These are phyloP conservation scores for Xanthoconium stramineum DNA, from an alignment of 768 basidiomycete genomes.

Conservation along the genomic window DNA sequence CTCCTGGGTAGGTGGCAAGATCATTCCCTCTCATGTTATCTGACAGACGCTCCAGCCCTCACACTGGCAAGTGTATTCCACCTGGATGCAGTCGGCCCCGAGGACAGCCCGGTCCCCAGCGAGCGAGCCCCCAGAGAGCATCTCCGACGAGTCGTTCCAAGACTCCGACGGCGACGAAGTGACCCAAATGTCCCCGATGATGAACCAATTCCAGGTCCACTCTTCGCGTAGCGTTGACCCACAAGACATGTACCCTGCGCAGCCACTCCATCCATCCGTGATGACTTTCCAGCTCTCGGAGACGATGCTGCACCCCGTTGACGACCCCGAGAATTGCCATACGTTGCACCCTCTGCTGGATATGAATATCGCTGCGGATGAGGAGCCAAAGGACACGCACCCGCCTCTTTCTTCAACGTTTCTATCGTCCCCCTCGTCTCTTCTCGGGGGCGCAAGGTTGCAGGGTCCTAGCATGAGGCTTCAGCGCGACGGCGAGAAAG, in stretches of 20 bases:
- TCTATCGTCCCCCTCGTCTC: background rate
- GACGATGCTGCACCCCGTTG: constrained; percentile 19
- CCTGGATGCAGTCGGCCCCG: constrained; percentile 12
- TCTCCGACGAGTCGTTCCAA: constrained; percentile 27
- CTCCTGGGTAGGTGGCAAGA: constrained; percentile 25
- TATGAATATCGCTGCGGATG: constrained; percentile 16
- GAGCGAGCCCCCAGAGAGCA: constrained; percentile 30
- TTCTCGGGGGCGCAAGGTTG: constrained; percentile 1
- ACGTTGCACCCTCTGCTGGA: constrained; percentile 16
- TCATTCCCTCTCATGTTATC: constrained; percentile 2
- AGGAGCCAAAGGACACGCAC: constrained; percentile 11
- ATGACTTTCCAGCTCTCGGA: constrained; percentile 32
- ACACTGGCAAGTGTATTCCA: constrained; percentile 12
- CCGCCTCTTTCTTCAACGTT: constrained; percentile 3
- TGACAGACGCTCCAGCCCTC: constrained; percentile 23
- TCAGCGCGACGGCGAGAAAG: constrained; percentile 13
- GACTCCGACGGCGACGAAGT: constrained; percentile 29
- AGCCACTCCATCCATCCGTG: constrained; percentile 23
- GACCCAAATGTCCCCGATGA: constrained; percentile 30
- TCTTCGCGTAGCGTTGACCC: constrained; percentile 10
- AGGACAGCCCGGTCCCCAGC: constrained; percentile 24
- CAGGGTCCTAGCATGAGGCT: constrained; percentile 28
- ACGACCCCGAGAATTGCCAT: constrained; percentile 28
- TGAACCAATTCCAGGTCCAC: constrained; percentile 30
- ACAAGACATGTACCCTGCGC: constrained; percentile 7